Evolutionary conservation across 805 yeast genomes (phyloP).

Genomic region (Candida chilensis): DNA sequence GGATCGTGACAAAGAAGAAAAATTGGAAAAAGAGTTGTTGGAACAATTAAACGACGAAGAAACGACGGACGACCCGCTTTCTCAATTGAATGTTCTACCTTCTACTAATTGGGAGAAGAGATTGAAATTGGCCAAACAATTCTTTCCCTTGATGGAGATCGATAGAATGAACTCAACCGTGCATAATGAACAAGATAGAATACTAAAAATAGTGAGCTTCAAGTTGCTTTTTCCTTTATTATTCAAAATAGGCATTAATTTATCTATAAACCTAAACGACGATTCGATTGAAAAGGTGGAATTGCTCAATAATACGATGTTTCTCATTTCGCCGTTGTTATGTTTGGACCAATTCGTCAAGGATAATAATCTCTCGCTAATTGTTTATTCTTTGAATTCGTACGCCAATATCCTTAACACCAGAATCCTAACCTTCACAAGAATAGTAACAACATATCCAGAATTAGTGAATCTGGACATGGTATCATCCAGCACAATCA

Average conservation of each 20-base stretch:
- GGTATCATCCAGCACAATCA: neutral
- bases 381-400: neutral
- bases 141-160: constrained; percentile 15
- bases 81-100: constrained; percentile 23
- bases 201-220: constrained; percentile 6
- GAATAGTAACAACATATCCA: neutral
- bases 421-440: neutral
- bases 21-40: no score
- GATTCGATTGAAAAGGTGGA: neutral
- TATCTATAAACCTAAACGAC: neutral
- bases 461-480: neutral
- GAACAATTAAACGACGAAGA: no score
- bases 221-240: constrained; percentile 26
- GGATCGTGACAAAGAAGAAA: no score
- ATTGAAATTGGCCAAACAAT: constrained; percentile 12
- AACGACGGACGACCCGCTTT: no score
- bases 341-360: neutral
- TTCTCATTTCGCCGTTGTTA: neutral
- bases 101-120: constrained; percentile 21
- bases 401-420: neutral
- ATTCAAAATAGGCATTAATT: constrained; percentile 23
- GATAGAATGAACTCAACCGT: constrained; percentile 1
- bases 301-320: neutral
- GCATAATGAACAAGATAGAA: neutral
- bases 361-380: neutral